Base-by-base conservation (phyloP, 441 rosid genomes). In the Jatropha multifida region DNA sequence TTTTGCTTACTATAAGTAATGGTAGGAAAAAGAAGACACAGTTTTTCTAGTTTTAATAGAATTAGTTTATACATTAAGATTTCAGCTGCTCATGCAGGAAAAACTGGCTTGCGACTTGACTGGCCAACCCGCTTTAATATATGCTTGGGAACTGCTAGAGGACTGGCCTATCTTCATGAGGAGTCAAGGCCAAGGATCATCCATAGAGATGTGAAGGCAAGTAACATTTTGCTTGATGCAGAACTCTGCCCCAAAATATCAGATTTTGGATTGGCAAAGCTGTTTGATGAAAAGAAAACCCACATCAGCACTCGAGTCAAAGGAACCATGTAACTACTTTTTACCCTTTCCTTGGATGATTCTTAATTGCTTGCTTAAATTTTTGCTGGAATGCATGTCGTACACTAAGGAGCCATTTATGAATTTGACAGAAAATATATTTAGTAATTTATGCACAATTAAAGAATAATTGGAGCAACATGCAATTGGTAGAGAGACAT, bases 231-330 rank as follows among this genome's bases (percentile, higher is more conserved):
- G 82, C 91, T 91, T 54, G 94, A 85, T 80, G 79, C 87, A 56
- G 58, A 84, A 54, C 87, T 91, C 4, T 74, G 75, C 66, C 92
- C 96, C 27, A 88, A 91, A 76, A 82, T 89, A 66, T 89, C 94
- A 46, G 94, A 91, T 85, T 91, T 91, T 72, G 94, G 94, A 67
- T 83, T 91, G 75, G 96, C 92, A 1, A 89, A 84, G 74, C 86
- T 89, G 10, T 88, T 87, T 38, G 88, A 87, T 79, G 96, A 89
- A 59, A 82, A 86, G 23, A 81, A 86, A 79, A 91, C 92, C 23
- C 92, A 89, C 79, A 83, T 91, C 42, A 89, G 90, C 81, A 91
- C 92, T 65, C 78, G 85, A 66, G 86, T 91, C 11, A 92, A 90
- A 4, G 94, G 96, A 68, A 89, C 96, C 23, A 65, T 88, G 94